A percentile compares a stretch with the other conserved stretches of the same genome.
Conservation (phyloP, 2,329 filamentous ascomycete species). For the Myriosclerotinia duriaeana region DNA sequence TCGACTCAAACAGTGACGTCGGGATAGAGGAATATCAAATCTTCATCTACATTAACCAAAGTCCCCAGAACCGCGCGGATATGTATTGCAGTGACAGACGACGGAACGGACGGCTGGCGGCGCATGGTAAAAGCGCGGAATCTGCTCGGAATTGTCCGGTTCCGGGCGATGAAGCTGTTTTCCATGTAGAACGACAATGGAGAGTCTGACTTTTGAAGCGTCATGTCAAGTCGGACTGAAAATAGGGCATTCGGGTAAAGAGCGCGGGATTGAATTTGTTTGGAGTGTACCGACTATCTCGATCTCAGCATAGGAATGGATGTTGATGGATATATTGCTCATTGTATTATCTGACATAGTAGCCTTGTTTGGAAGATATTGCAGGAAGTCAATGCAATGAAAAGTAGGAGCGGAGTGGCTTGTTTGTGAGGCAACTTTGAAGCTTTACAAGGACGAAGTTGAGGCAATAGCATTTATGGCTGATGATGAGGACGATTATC, state of each 20-base stretch:
- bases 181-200: constrained; percentile 1
- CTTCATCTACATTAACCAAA: constrained; percentile 7
- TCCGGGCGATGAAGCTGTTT: too few relatives aligned
- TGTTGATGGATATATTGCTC: background rate
- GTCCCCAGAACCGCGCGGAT: background rate
- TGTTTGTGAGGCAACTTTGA: background rate
- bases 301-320: constrained; percentile 7
- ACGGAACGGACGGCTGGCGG: too few relatives aligned
- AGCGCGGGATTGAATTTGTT: constrained; percentile 12
- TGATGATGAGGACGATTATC: too few relatives aligned
- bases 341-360: background rate
- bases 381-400: background rate
- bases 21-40: constrained; percentile 3
- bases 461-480: too few relatives aligned
- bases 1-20: constrained; percentile 4
- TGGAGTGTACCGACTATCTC: constrained; percentile 16
- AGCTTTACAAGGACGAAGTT: too few relatives aligned
- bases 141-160: background rate
- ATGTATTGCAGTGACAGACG: too few relatives aligned
- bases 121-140: constrained; percentile 3
- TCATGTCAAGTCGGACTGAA: constrained; percentile 8
- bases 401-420: background rate
- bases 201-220: constrained; percentile 9
- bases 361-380: constrained; percentile 4
- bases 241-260: constrained; percentile 9